Base-by-base conservation (phyloP, 1,284 basidiomycete species). In the Malassezia equina region DNA sequence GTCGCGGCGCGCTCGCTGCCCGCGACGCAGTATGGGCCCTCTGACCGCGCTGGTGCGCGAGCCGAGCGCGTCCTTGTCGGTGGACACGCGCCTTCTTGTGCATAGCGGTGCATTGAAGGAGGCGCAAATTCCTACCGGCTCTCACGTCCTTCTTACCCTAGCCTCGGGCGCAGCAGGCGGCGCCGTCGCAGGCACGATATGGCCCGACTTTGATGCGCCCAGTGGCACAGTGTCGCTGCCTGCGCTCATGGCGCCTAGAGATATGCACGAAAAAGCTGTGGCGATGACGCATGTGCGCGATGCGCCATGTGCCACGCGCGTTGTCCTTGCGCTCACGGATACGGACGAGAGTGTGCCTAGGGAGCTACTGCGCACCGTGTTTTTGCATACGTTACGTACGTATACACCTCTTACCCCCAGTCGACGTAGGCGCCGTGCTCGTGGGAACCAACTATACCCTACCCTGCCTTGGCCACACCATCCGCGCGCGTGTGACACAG, bases 81-180 rank as follows among this genome's bases (percentile, higher is more conserved):
- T 34, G 3, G 55, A 57, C 17, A 45, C 53, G 66, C 84, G 85
- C 59, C 75, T 89, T 69, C 75, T 83, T 64, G 73, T 88, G 65
- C 82, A 84, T 62, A 76, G 80, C 44, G 85, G 86, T 50, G 68
- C 79, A 41, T 73, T 88, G 44, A 86, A 84, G 67, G 69, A 78
- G 25, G 72, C 79, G 28, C 86, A 82, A 75, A 66, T 85, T 8
- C 81, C 78, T 51, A 84, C 86, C 27, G 85, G 85, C 13, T 86
- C 88, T 71, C 77, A 83, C 13, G 72, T 88, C 47, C 81, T 81
- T 47, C 67, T 88, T 65, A 25, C 25, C 4, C 29, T 31, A 13
- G 21, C 29, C 8, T n/a, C 29, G 19, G 24, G 23, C 23, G 31
- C 31, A 31, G 17, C 34, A 44, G 51, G 28, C 51, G 28, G 63